Evolutionary conservation across 164 flowering plant species (phyloP).

Genomic region (Piper longum): DNA sequence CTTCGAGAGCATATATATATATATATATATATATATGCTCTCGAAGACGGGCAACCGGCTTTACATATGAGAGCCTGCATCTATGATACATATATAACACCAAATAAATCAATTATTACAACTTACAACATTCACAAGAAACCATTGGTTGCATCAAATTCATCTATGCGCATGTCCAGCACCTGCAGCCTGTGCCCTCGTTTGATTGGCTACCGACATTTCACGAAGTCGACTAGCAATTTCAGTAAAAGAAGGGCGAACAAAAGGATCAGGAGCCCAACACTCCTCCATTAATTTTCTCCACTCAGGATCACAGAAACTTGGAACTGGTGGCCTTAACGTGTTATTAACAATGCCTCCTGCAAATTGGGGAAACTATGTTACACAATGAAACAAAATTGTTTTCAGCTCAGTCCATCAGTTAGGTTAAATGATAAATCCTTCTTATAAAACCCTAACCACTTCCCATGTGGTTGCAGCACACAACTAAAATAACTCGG

Average conservation of each 20-base stretch:
- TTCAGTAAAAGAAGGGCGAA: slow-evolving; percentile 62
- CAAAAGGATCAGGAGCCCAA: slow-evolving; percentile 68
- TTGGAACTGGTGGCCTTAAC: slow-evolving; percentile 59
- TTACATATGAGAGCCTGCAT: background rate
- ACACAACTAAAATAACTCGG: too few relatives aligned
- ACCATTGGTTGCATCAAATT: background rate
- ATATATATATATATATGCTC: background rate
- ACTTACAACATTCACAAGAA: background rate
- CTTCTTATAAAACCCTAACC: background rate
- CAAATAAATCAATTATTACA: background rate
- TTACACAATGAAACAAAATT: background rate
- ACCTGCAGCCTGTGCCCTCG: background rate
- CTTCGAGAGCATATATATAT: too few relatives aligned
- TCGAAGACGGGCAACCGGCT: background rate
- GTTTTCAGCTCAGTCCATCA: too few relatives aligned
- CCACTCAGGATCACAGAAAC: slow-evolving; percentile 62
- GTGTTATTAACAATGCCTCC: slow-evolving; percentile 77
- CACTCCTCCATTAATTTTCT: slow-evolving; percentile 66
- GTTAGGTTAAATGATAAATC: background rate
- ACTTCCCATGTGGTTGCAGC: background rate
- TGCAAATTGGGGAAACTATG: slow-evolving; percentile 11
- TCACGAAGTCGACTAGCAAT: slow-evolving; percentile 50
- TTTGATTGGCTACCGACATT: slow-evolving; percentile 18
- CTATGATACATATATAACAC: background rate
- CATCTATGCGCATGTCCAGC: background rate